Evolutionary conservation across 176 grass and related monocot species (phyloP).

Genomic region (Leersia perrieri): DNA sequence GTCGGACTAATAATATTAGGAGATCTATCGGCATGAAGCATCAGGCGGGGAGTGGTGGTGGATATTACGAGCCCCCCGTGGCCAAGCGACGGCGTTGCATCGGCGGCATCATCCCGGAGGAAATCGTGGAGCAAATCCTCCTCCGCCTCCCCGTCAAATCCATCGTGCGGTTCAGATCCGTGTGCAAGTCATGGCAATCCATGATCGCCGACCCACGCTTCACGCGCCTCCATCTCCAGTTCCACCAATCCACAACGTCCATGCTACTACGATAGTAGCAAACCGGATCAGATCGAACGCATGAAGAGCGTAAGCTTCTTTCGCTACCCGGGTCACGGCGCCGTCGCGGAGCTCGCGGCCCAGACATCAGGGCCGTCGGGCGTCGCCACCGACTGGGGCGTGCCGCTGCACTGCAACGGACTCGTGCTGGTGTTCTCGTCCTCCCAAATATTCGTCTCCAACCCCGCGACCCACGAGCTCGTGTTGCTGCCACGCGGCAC

Average conservation of each 20-base stretch:
- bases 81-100: no score
- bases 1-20: no score
- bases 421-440: not conserved
- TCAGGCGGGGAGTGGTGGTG: no score
- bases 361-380: not conserved
- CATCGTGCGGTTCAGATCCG: not conserved
- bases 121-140: not conserved
- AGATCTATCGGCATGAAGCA: no score
- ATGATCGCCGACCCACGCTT: not conserved
- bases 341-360: not conserved
- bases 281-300: no score
- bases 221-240: not conserved
- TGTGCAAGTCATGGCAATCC: not conserved
- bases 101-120: not conserved
- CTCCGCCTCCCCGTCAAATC: not conserved
- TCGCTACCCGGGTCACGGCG: no score
- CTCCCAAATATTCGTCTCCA: not conserved
- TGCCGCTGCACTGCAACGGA: constrained; percentile 7
- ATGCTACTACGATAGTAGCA: no score
- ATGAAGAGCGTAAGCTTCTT: no score
- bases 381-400: no score
- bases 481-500: not conserved
- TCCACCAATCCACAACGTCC: not conserved
- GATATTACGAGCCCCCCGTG: no score
- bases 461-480: constrained; percentile 1